Evolutionary conservation across 192 early-diverging fungal genomes (phyloP).

Genomic region (Haplosporangium gracile): DNA sequence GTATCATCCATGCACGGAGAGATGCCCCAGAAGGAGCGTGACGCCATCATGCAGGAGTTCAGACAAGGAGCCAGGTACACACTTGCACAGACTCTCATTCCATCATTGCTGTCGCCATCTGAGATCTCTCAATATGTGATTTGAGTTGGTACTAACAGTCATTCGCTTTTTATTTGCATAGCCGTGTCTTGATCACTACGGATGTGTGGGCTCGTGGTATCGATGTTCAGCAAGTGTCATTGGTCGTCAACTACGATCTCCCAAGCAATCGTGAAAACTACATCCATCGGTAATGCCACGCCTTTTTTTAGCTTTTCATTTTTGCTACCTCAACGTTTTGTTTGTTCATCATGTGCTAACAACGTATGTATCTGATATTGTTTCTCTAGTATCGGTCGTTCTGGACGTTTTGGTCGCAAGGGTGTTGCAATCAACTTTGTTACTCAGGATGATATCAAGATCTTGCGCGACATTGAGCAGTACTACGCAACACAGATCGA

Average conservation of each 20-base stretch:
- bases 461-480: conserved; percentile 97
- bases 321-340: not conserved
- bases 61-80: conserved; percentile 84
- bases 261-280: conserved; percentile 97
- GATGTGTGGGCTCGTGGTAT: conserved; percentile 99
- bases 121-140: not conserved
- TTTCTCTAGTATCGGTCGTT: conserved; percentile 84
- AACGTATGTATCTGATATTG: not conserved
- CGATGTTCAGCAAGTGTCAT: conserved; percentile 98
- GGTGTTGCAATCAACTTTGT: conserved; percentile 99
- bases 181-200: conserved; percentile 97
- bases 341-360: not conserved
- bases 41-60: conserved; percentile 98
- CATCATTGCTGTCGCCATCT: too few relatives aligned
- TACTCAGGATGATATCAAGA: conserved; percentile 92
- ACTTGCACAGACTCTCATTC: conserved; percentile 24
- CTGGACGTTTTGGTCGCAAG: conserved; percentile 98
- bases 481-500: conserved; percentile 98
- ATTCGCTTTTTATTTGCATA: conserved; percentile 29
- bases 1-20: conserved; percentile 99
- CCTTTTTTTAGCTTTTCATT: not conserved
- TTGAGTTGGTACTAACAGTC: too few relatives aligned
- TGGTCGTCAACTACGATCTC: conserved; percentile 98
- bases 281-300: conserved; percentile 80
- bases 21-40: conserved; percentile 98